These are phyloP conservation scores for Tuctoria greenei DNA, from an alignment of 176 grass and related monocot genomes.

Conservation along the genomic window DNA sequence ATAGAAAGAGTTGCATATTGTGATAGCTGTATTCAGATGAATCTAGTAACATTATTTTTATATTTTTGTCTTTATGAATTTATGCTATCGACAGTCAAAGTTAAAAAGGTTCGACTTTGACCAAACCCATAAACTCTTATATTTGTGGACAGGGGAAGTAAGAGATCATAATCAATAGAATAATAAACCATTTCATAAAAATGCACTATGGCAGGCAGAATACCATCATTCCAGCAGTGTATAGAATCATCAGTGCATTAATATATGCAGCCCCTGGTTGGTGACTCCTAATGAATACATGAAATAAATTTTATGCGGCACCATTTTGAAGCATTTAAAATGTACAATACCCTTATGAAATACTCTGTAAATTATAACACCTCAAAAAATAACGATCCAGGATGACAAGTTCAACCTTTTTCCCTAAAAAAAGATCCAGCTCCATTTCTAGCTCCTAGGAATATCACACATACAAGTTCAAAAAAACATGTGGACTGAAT, in stretches of 20 bases:
- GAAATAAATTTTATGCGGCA: not conserved
- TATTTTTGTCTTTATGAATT: too few relatives aligned
- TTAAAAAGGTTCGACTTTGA: not conserved
- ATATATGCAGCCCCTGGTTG: not conserved
- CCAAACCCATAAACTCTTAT: not conserved
- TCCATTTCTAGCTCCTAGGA: constrained; percentile 20
- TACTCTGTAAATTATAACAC: constrained; percentile 7
- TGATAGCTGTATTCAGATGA: not conserved
- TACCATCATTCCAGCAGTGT: not conserved
- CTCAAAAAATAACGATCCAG: not conserved
- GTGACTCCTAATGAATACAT: not conserved
- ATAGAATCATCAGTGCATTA: not conserved
- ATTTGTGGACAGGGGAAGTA: not conserved
- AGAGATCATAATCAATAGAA: constrained; percentile 14
- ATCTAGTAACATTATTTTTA: not conserved
- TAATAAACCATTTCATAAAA: not conserved
- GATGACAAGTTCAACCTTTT: not conserved
- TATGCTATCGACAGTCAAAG: not conserved
- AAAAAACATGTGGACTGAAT: constrained; percentile 4
- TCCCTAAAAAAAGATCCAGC: not conserved
- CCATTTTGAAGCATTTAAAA: constrained; percentile 5
- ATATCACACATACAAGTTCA: constrained; percentile 6
- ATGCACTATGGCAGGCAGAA: constrained; percentile 3
- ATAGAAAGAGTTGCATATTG: too few relatives aligned
- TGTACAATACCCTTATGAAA: not conserved